Base-by-base conservation (phyloP, 768 basidiomycete species). In the Boletus pseudopeckii region DNA sequence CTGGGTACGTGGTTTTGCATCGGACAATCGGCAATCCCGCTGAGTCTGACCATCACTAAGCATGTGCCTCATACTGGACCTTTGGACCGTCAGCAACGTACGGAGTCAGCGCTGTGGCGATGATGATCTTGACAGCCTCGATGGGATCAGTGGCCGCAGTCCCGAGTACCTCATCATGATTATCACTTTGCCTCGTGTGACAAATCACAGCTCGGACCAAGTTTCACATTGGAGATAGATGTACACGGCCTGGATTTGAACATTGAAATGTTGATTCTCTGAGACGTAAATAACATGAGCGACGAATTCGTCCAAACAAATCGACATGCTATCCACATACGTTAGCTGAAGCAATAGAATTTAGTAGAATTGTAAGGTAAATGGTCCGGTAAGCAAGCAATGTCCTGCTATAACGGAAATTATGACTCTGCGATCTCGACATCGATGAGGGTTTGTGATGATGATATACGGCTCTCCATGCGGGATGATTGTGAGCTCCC, bases 31-130 rank as follows among this genome's bases (percentile, higher is more conserved):
- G 14, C 13, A 42, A 44, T 40, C 48, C 39, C 44, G 53, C 53
- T 66, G 48, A 64, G 10, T 51, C 60, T 33, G 42, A 18, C 32
- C 3, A 45, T 45, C 37, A 28, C 56, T 18, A 58, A 93, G 91
- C 91, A 6, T 93, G 91, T 67, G 90, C 82, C 28, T 85, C 83
- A 13, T 93, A 93, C 66, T 93, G 91, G 91, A 89, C 90, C 4
- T 85, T 92, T 61, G 90, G 90, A 5, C 91, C 91, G 40, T 81
- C 88, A 8, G 55, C 77, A 43, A 93, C 90, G n/a, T 93, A 93
- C 54, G 74, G 75, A 1, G 68, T 78, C 13, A 80, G 85, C 39
- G 86, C 84, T 0, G 56, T 80, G 22, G 81, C 84, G 0, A 92
- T 90, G 88, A 65, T 80, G 15, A 70, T 72, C 20, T 71, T 93